Conservation (phyloP, 2,329 filamentous ascomycete genomes). For the Colletotrichum tropicicola region DNA sequence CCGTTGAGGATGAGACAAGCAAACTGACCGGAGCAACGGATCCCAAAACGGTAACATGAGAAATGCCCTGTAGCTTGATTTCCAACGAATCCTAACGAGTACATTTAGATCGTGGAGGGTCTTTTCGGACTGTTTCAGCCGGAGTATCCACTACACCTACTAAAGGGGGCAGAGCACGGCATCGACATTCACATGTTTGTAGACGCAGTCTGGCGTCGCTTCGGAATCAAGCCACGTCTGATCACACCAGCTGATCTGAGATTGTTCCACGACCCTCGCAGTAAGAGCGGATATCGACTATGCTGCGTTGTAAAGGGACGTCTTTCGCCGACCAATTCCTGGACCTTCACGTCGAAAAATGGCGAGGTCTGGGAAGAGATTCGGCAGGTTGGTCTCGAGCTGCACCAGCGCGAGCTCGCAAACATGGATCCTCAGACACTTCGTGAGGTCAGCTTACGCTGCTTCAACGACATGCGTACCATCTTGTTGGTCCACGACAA, state of each 20-base stretch:
- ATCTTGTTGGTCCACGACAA: conserved; percentile 52
- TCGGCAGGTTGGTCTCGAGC: conserved; percentile 47
- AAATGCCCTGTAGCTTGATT: too few species aligned
- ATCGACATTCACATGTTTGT: conserved; percentile 51
- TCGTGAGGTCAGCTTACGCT: conserved; percentile 44
- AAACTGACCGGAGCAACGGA: conserved; percentile 36
- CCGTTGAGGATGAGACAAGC: conserved; percentile 14
- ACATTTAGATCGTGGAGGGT: conserved; percentile 41
- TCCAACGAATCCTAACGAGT: too few species aligned
- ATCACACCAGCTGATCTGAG: conserved; percentile 44
- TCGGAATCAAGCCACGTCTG: conserved; percentile 40
- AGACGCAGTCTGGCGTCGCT: conserved; percentile 36
- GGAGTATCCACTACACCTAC: conserved; percentile 42
- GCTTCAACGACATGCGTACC: conserved; percentile 51
- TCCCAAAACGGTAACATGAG: conserved; percentile 32
- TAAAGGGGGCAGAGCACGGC: conserved; percentile 47
- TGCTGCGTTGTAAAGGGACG: too few species aligned
- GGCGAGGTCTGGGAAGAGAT: conserved; percentile 43
- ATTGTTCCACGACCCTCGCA: conserved; percentile 40
- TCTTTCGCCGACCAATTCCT: too few species aligned
- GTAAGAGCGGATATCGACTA: too few species aligned
- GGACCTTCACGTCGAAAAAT: not conserved
- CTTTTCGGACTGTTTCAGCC: conserved; percentile 42
- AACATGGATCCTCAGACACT: conserved; percentile 41
- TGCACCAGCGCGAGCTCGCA: conserved; percentile 48